Evolutionary conservation across 805 yeast species (phyloP).

Genomic region (Lipomyces japonicus): DNA sequence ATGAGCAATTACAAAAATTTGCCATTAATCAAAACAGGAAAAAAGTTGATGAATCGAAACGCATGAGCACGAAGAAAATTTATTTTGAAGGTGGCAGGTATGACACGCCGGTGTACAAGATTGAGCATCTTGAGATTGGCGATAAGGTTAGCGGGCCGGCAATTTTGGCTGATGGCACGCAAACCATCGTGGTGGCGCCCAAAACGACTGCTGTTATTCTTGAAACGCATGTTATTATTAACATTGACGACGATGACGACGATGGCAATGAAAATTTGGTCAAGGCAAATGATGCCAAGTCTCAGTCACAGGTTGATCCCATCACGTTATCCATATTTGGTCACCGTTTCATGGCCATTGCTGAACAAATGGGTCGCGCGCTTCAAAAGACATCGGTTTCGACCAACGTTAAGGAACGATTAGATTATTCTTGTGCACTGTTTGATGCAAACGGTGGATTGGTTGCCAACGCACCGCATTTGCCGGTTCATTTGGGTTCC

Average conservation of each 20-base stretch:
- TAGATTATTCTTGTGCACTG: conserved; percentile 81
- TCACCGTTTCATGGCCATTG: conserved; percentile 84
- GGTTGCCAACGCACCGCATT: conserved; percentile 84
- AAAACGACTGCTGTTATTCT: conserved; percentile 53
- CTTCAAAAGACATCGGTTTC: conserved; percentile 75
- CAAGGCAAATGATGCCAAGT: conserved; percentile 18
- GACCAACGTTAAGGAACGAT: conserved; percentile 76
- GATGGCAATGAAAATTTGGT: conserved; percentile 39
- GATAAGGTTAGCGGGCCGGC: conserved; percentile 64
- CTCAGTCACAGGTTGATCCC: conserved; percentile 73
- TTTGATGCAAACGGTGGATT: conserved; percentile 73
- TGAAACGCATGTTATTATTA: conserved; percentile 58
- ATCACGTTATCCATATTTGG: conserved; percentile 71
- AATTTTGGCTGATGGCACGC: conserved; percentile 73
- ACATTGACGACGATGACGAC: conserved; percentile 67
- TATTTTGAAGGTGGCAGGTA: conserved; percentile 51
- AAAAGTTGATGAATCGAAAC: conserved; percentile 30
- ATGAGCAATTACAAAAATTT: conserved; percentile 47
- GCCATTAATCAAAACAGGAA: conserved; percentile 63
- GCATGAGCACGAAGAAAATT: conserved; percentile 43
- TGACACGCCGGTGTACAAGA: conserved; percentile 52
- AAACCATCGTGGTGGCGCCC: conserved; percentile 72
- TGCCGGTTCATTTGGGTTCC: conserved; percentile 82
- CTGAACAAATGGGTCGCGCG: conserved; percentile 84
- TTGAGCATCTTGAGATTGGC: conserved; percentile 56